Evolutionary conservation across 139 green algal species (phyloP), one percentile per base, ranked within the genome.

Genomic region (Chlorella sp.): DNA sequence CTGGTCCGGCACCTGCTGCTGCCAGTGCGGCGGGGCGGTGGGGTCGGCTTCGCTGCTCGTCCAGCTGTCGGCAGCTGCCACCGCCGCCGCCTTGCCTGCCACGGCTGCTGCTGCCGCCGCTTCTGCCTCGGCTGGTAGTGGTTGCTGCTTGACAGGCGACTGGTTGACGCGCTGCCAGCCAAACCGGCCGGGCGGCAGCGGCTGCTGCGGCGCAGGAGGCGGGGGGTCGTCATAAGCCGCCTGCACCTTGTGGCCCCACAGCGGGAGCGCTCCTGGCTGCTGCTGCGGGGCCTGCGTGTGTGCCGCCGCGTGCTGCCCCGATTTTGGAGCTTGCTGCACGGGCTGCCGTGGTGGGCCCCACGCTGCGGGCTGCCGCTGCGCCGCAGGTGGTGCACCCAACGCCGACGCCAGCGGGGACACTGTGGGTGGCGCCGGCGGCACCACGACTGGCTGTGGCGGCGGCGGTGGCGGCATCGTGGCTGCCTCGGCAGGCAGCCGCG

Each of bases 121-220:
- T 2, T 20, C 51, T 60, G 67, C 36, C 67, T 14, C 67, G 3
- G 9, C 36, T 46, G 67, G 34, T 36, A 41, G 64, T 4, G 60
- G 70, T 36, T 77, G 70, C 46, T 54, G 46, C 46, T 54, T 54
- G 46, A 3, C 24, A 16, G 14, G 11, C 51, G 51, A 24, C 51
- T 20, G 14, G 51, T 60, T 60, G 51, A 60, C 51, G 51, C 72
- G 72, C 72, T 78, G 72, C 72, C 72, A 78, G 72, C 72, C 72
- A 48, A 60, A 60, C 28, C 72, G 72, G 30, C 72, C 72, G 4
- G 72, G 72, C 1, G 72, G 72, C 72, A 78, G 72, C 30, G 43
- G 72, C 72, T 78, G 72, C 72, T 78, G 43, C 72, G 44, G 1
- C 72, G 44, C 43, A 1, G 44, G 72, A 28, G 32, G 43, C 72